Conservation (phyloP, 176 grass and related monocot genomes). For the Aegilops bicornis region DNA sequence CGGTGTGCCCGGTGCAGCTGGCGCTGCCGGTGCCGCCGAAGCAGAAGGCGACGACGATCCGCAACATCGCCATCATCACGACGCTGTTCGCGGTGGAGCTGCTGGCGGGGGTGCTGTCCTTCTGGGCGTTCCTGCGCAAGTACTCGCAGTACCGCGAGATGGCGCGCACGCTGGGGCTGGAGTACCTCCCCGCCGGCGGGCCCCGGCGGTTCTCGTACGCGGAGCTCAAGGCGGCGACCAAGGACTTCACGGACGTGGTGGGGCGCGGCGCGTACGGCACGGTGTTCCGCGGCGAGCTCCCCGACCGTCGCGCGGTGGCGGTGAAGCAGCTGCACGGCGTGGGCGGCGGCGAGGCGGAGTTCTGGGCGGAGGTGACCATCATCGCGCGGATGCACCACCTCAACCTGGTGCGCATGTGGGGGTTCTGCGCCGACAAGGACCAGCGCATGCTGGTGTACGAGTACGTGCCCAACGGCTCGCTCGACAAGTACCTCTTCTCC, state of each 20-base stretch:
- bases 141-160: slow-evolving; percentile 97
- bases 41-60: slow-evolving; percentile 23
- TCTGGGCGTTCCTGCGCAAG: slow-evolving; percentile 95
- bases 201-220: slow-evolving; percentile 81
- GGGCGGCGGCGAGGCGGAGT: slow-evolving; percentile 82
- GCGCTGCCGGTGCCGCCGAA: slow-evolving; percentile 61
- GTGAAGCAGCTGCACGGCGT: slow-evolving; percentile 83
- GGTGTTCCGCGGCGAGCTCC: slow-evolving; percentile 77
- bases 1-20: slow-evolving; percentile 62
- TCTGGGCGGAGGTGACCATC: slow-evolving; percentile 97
- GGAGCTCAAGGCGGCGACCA: slow-evolving; percentile 85
- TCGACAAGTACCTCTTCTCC: slow-evolving; percentile 83
- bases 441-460: slow-evolving; percentile 93
- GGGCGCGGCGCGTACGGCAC: slow-evolving; percentile 73
- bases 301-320: slow-evolving; percentile 74
- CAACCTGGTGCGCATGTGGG: slow-evolving; percentile 94
- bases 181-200: slow-evolving; percentile 79
- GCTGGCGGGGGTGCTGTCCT: slow-evolving; percentile 68
- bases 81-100: slow-evolving; percentile 76
- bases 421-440: slow-evolving; percentile 90
- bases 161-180: slow-evolving; percentile 80
- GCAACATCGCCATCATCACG: slow-evolving; percentile 71
- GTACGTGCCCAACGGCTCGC: slow-evolving; percentile 90
- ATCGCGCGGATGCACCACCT: slow-evolving; percentile 98
- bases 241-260: slow-evolving; percentile 78